Conservation (phyloP, 805 yeast species). For the Candida loeiensis region DNA sequence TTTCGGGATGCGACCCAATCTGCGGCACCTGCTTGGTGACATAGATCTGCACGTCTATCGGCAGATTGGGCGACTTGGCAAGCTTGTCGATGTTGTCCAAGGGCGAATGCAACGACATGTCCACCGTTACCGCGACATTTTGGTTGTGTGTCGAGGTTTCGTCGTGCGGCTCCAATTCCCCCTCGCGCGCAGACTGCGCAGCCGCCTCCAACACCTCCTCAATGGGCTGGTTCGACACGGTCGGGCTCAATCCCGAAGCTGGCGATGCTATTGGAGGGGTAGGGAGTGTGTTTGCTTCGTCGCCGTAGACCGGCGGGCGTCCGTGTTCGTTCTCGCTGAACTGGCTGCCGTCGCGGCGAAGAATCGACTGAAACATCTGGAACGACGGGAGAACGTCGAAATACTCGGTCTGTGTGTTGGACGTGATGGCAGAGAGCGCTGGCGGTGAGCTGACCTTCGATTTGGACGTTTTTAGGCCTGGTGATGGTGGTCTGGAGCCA, state of each 20-base stretch:
- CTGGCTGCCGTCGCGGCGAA: constrained; percentile 40
- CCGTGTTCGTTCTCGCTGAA: constrained; percentile 32
- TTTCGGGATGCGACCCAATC: constrained; percentile 35
- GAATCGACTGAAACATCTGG: constrained; percentile 58
- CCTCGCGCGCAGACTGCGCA: constrained; percentile 3
- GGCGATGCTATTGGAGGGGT: constrained; percentile 22
- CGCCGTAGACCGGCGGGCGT: constrained; percentile 38
- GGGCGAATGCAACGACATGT: constrained; percentile 41
- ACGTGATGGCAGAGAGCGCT: constrained; percentile 18
- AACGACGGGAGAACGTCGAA: constrained; percentile 66
- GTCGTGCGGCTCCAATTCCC: constrained; percentile 6
- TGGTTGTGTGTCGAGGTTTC: constrained; percentile 11
- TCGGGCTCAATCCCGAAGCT: constrained; percentile 1
- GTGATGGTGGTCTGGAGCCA: constrained; percentile 1
- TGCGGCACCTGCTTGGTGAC: constrained; percentile 52
- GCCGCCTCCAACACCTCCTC: constrained; percentile 7
- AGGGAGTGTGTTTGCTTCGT: constrained; percentile 24
- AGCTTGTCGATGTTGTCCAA: constrained; percentile 51
- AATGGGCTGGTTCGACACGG: constrained; percentile 1
- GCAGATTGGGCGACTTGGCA: constrained; percentile 40
- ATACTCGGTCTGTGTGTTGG: constrained; percentile 34
- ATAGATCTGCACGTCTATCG: constrained; percentile 45
- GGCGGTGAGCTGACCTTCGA: not conserved
- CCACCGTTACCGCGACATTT: constrained; percentile 13
- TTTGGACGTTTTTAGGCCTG: not conserved